These are phyloP conservation scores for Lobosporangium transversale DNA, from an alignment of 192 early-diverging fungal species.

Conservation along the genomic window DNA sequence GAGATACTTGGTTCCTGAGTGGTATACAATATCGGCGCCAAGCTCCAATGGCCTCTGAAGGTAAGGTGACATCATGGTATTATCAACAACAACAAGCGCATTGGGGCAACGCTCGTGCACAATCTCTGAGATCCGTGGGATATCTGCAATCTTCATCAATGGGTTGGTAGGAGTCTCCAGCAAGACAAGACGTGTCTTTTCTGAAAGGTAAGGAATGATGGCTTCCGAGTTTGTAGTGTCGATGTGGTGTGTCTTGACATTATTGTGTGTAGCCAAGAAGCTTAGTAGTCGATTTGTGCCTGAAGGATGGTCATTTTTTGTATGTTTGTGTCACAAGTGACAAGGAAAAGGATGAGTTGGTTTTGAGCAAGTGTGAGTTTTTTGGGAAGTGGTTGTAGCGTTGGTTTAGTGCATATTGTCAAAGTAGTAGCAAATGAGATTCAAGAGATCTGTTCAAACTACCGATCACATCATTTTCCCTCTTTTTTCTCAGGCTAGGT, in stretches of 20 bases:
- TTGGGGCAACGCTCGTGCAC: conserved; percentile 81
- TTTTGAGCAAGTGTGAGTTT: no score
- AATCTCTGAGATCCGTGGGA: conserved; percentile 75
- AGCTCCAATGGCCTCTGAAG: conserved; percentile 88
- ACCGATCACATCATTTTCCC: conserved; percentile 27
- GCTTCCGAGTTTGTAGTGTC: conserved; percentile 81
- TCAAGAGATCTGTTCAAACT: background rate
- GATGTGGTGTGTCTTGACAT: conserved; percentile 88
- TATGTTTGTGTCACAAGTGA: background rate
- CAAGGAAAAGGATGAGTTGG: background rate
- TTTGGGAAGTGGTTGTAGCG: background rate
- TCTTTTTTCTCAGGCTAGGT: background rate
- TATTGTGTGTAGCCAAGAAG: conserved; percentile 80
- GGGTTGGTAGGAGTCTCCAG: conserved; percentile 98
- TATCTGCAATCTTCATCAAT: conserved; percentile 93
- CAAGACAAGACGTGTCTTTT: conserved; percentile 85
- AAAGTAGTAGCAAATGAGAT: conserved; percentile 18
- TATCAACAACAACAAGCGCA: conserved; percentile 94
- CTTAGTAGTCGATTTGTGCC: conserved; percentile 94
- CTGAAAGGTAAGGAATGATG: conserved; percentile 72
- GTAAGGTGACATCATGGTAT: conserved; percentile 99
- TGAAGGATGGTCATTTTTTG: conserved; percentile 12
- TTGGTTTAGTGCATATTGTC: background rate
- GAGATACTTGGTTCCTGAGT: conserved; percentile 98
- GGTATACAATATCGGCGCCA: conserved; percentile 94